Conservation (phyloP, 176 grass and related monocot genomes). For the Secale cereale region DNA sequence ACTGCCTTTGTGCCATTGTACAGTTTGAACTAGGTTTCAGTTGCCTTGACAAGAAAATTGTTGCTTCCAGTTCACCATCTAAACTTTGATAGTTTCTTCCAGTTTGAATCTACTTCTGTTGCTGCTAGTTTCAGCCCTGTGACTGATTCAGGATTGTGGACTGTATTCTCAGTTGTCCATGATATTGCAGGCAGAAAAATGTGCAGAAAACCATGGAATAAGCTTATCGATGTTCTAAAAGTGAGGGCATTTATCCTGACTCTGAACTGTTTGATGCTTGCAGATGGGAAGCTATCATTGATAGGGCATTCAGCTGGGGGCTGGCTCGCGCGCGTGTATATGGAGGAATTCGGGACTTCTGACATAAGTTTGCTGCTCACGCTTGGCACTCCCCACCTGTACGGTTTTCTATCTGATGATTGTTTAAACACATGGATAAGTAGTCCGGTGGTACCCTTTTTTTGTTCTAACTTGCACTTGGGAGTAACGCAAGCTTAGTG, state of each 20-base stretch:
- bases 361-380: slow-evolving; percentile 77
- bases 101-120: neutral
- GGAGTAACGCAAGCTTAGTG: neutral
- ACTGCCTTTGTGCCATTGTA: neutral
- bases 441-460: neutral
- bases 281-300: slow-evolving; percentile 66
- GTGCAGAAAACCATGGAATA: neutral
- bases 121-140: neutral
- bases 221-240: neutral
- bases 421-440: neutral
- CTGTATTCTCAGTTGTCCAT: neutral
- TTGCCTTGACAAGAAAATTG: neutral
- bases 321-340: slow-evolving; percentile 80
- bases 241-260: neutral
- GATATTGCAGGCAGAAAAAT: too few relatives aligned
- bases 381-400: slow-evolving; percentile 87
- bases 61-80: neutral
- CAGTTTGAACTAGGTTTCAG: neutral
- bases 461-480: neutral
- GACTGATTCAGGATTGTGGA: neutral
- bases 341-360: slow-evolving; percentile 63
- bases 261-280: neutral
- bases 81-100: neutral
- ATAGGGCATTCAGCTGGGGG: slow-evolving; percentile 95
- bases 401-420: slow-evolving; percentile 20